These are phyloP conservation scores for Penicillium sp. DNA, from an alignment of 2,329 filamentous ascomycete genomes.

Conservation along the genomic window DNA sequence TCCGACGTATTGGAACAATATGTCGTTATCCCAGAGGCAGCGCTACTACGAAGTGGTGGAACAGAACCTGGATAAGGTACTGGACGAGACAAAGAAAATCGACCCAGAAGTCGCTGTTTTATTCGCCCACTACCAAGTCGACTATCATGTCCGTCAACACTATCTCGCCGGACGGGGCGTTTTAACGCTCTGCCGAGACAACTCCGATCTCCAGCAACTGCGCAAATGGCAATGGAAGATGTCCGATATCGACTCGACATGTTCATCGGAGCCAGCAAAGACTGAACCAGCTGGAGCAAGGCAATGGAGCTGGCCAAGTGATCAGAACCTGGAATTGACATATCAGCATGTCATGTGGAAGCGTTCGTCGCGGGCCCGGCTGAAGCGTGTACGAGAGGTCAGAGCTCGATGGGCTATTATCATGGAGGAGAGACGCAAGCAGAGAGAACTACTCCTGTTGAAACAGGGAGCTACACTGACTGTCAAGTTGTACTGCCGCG, in stretches of 20 bases:
- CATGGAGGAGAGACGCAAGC: conserved; percentile 14
- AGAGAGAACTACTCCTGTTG: conserved; percentile 10
- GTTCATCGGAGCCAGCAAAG: neutral
- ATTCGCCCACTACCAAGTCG: conserved; percentile 29
- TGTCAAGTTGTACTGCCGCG: conserved; percentile 15
- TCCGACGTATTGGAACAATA: conserved; percentile 15
- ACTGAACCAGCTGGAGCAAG: neutral
- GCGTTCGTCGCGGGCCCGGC: conserved; percentile 5
- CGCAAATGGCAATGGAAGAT: conserved; percentile 26
- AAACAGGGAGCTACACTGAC: conserved; percentile 9
- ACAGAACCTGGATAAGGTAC: conserved; percentile 8
- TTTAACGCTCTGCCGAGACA: conserved; percentile 29
- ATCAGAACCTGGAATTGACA: conserved; percentile 12
- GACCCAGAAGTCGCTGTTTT: conserved; percentile 11
- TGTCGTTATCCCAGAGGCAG: conserved; percentile 10
- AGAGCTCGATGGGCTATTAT: conserved; percentile 17
- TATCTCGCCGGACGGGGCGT: conserved; percentile 21
- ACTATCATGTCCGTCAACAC: conserved; percentile 34
- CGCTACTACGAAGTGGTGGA: conserved; percentile 19
- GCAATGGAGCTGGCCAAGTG: conserved; percentile 9
- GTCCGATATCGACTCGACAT: conserved; percentile 1
- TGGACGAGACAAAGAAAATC: conserved; percentile 12
- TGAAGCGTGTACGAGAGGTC: conserved; percentile 6
- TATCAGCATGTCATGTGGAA: conserved; percentile 15
- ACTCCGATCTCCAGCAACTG: conserved; percentile 26